These are phyloP conservation scores for Aspergillus novoparasiticus DNA, from an alignment of 2,329 filamentous ascomycete genomes.

Conservation along the genomic window DNA sequence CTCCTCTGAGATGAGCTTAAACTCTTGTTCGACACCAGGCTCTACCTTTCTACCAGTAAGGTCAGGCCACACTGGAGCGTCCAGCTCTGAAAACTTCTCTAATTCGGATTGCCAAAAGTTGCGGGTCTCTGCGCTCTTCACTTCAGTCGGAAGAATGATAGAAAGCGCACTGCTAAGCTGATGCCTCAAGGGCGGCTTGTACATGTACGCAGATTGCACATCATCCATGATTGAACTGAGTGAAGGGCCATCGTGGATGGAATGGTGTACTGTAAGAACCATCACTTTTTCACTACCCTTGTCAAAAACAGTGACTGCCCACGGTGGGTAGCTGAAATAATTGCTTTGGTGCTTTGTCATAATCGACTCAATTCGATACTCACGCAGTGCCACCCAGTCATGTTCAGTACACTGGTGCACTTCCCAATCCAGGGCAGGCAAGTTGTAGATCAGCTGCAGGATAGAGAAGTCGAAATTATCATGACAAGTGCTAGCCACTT, in stretches of 20 bases:
- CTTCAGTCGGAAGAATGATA: constrained; percentile 22
- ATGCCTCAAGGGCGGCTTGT: constrained; percentile 23
- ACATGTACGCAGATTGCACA: constrained; percentile 27
- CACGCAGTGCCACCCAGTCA: constrained; percentile 18
- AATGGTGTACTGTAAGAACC: constrained; percentile 42
- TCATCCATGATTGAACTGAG: constrained; percentile 32
- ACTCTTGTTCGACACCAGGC: constrained; percentile 15
- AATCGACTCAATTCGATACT: constrained; percentile 24
- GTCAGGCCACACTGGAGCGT: constrained; percentile 31
- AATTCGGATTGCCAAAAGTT: constrained; percentile 30
- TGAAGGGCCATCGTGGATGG: constrained; percentile 36
- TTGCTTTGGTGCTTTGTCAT: constrained; percentile 28
- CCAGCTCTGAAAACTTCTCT: constrained; percentile 24
- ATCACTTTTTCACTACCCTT: constrained; percentile 28
- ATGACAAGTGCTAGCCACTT: constrained; percentile 13
- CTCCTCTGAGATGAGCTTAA: constrained; percentile 23
- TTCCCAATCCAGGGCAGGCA: constrained; percentile 31
- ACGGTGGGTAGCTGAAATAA: constrained; percentile 37
- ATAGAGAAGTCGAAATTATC: constrained; percentile 23
- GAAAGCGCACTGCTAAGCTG: constrained; percentile 33
- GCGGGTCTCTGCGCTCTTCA: constrained; percentile 18
- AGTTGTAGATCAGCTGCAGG: constrained; percentile 33
- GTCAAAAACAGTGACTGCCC: constrained; percentile 40
- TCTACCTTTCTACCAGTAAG: constrained; percentile 24
- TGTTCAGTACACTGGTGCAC: constrained; percentile 16